These are phyloP conservation scores for Coleophoma cylindrospora DNA, from an alignment of 2,329 filamentous ascomycete species.

Conservation along the genomic window DNA sequence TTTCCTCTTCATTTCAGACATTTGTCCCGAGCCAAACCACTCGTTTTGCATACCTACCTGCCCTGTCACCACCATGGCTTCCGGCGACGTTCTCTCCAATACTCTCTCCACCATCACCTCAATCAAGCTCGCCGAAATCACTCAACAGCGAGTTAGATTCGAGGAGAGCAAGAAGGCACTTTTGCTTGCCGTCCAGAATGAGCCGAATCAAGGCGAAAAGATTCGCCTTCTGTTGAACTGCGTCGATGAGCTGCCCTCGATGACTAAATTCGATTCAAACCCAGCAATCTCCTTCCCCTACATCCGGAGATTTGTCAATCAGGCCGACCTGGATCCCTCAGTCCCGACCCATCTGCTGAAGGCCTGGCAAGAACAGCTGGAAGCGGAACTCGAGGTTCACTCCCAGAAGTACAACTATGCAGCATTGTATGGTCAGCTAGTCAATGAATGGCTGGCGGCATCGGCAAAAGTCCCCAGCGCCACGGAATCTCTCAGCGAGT, in stretches of 20 bases:
- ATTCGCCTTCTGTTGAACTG: conserved; percentile 29
- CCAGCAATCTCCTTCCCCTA: conserved; percentile 28
- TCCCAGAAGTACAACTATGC: conserved; percentile 48
- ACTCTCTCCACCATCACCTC: conserved; percentile 49
- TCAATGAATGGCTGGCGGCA: conserved; percentile 46
- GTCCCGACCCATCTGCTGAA: conserved; percentile 38
- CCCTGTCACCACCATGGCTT: conserved; percentile 22
- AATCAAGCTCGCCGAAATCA: conserved; percentile 49
- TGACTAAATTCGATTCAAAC: conserved; percentile 20
- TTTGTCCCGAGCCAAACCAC: too few species aligned
- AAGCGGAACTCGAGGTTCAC: conserved; percentile 39
- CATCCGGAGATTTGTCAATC: conserved; percentile 43
- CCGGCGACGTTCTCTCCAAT: conserved; percentile 37
- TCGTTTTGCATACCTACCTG: too few species aligned
- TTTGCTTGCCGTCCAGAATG: conserved; percentile 24
- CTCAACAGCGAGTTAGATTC: conserved; percentile 42
- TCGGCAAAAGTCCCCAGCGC: conserved; percentile 27
- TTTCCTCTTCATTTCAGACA: too few species aligned
- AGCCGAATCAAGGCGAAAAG: conserved; percentile 25
- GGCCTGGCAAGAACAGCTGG: conserved; percentile 41
- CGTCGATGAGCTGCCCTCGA: conserved; percentile 28
- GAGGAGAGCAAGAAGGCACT: conserved; percentile 38
- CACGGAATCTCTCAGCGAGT: background rate
- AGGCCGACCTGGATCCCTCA: conserved; percentile 45
- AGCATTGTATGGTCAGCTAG: conserved; percentile 46